Evolutionary conservation across 441 rosid species (phyloP).

Genomic region (Erysimum pusillum): DNA sequence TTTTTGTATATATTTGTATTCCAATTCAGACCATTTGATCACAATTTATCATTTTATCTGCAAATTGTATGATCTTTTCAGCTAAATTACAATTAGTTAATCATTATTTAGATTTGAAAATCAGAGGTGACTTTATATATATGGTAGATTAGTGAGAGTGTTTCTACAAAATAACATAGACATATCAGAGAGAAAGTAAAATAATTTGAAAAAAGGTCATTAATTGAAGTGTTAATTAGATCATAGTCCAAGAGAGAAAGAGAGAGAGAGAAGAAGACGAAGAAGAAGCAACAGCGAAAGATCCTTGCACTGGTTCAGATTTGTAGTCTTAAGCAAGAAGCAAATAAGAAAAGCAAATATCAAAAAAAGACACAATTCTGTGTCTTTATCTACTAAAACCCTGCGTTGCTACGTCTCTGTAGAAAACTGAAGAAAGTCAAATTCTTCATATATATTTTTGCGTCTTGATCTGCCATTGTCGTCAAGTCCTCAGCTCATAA

Average conservation of each 20-base stretch:
- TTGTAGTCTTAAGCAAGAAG: conserved; percentile 34
- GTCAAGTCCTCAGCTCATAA: conserved; percentile 39
- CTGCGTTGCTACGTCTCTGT: conserved; percentile 39
- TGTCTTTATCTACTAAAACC: conserved; percentile 46
- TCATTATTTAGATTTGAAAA: not conserved
- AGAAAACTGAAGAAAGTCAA: conserved; percentile 25
- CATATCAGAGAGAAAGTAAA: conserved; percentile 8
- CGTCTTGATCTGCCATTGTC: conserved; percentile 59
- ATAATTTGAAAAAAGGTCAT: not conserved
- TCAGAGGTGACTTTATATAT: conserved; percentile 2
- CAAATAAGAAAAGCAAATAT: conserved; percentile 16
- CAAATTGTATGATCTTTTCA: not conserved
- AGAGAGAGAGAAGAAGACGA: conserved; percentile 33
- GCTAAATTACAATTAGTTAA: conserved; percentile 9
- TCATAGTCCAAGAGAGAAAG: conserved; percentile 29
- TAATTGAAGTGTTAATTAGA: conserved; percentile 33
- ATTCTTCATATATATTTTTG: not conserved
- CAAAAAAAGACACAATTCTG: conserved; percentile 16
- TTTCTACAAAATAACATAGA: conserved; percentile 17
- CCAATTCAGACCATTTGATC: not conserved
- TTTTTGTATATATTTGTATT: not conserved
- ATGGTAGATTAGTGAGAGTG: conserved; percentile 9
- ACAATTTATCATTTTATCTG: not conserved
- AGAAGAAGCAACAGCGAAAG: conserved; percentile 53
- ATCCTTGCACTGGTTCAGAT: conserved; percentile 51